Percentiles rank a stretch among this genome's conserved stretches.
phyloP scores from a whole-genome alignment of 495 filamentous ascomycete genomes.

The Margaritispora aquatica region DNA sequence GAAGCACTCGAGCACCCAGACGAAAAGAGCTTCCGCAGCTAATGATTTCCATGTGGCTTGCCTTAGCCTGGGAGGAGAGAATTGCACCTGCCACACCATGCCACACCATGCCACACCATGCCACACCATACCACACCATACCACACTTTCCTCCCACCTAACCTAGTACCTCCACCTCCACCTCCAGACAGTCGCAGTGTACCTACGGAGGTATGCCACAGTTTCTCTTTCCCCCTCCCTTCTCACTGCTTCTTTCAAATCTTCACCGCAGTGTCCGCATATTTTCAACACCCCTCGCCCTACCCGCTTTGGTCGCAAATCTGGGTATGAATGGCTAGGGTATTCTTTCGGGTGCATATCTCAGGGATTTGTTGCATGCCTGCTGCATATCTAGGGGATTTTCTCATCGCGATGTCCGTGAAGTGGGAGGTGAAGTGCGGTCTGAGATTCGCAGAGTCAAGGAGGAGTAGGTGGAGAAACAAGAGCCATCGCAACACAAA shows the following conservation, averaged over 20 bases:
- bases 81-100: neutral
- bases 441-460: neutral
- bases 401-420: slow-evolving; percentile 18
- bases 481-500: neutral
- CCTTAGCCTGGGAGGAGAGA: neutral
- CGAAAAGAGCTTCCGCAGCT: neutral
- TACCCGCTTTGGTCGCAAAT: slow-evolving; percentile 10
- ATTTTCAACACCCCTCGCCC: slow-evolving; percentile 6
- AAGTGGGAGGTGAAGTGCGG: slow-evolving; percentile 1
- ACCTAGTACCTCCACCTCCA: too few relatives aligned
- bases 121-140: neutral
- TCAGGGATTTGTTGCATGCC: slow-evolving; percentile 11
- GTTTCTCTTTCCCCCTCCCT: neutral
- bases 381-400: slow-evolving; percentile 7
- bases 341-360: neutral
- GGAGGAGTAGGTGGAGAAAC: neutral
- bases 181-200: too few relatives aligned
- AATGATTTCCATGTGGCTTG: neutral
- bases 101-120: neutral
- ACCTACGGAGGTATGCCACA: neutral
- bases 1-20: neutral
- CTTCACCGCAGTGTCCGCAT: slow-evolving; percentile 3
- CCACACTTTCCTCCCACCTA: neutral
- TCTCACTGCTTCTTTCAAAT: neutral
- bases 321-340: slow-evolving; percentile 12